Evolutionary conservation across 208 protist genomes (phyloP).

Genomic region (Jaenimonas drosophilae): DNA sequence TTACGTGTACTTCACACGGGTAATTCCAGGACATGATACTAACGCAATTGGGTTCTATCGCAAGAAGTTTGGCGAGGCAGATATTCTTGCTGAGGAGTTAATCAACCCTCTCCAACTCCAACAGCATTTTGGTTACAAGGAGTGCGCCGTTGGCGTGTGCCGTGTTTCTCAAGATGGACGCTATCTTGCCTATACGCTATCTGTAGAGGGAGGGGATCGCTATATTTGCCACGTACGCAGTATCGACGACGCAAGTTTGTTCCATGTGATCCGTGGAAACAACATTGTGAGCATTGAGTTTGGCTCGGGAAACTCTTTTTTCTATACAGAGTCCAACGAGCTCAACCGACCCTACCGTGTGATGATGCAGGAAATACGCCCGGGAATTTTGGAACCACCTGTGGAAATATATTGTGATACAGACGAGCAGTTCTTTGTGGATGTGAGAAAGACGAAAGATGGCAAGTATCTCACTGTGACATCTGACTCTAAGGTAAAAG

Average conservation of each 20-base stretch:
- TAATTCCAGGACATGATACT: slow-evolving; percentile 54
- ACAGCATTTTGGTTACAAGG: slow-evolving; percentile 84
- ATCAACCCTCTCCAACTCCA: slow-evolving; percentile 79
- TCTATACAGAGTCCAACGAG: slow-evolving; percentile 87
- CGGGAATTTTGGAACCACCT: slow-evolving; percentile 69
- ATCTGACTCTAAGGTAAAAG: slow-evolving; percentile 82
- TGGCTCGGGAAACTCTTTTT: slow-evolving; percentile 73
- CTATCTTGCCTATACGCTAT: slow-evolving; percentile 86
- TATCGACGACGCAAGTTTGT: slow-evolving; percentile 81
- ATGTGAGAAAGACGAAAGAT: slow-evolving; percentile 85
- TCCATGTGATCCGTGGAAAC: slow-evolving; percentile 84
- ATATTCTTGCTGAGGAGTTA: slow-evolving; percentile 83
- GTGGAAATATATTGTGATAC: slow-evolving; percentile 83
- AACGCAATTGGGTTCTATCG: slow-evolving; percentile 84
- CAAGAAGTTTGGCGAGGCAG: slow-evolving; percentile 75
- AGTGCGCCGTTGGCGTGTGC: slow-evolving; percentile 82
- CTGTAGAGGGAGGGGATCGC: slow-evolving; percentile 81
- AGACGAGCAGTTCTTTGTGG: slow-evolving; percentile 87
- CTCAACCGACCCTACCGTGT: slow-evolving; percentile 78
- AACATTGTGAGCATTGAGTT: slow-evolving; percentile 91
- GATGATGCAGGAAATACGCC: slow-evolving; percentile 86
- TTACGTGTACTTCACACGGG: slow-evolving; percentile 85
- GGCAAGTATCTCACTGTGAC: slow-evolving; percentile 72
- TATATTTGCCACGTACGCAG: slow-evolving; percentile 87
- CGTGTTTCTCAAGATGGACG: slow-evolving; percentile 81